Base-by-base conservation (phyloP, 306 rosid genomes). In the Morella rubra region DNA sequence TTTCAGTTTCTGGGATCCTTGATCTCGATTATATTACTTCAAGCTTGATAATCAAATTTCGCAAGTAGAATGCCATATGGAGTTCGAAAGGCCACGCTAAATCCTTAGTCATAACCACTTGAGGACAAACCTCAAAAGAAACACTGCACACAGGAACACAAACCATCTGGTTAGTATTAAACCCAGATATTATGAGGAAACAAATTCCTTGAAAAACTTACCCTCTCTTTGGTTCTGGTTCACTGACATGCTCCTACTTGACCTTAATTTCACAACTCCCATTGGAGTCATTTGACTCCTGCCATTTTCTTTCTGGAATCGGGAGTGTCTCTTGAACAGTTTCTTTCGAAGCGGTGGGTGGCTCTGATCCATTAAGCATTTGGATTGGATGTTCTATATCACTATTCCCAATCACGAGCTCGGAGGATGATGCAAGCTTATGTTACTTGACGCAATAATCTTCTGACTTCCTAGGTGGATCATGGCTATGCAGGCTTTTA, bases 401-500 rank as follows among this genome's bases (percentile, higher is more conserved):
- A 47, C 75, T 84, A 65, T 79, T 85, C n/a, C 74, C 83, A 41
- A 85, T 79, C 74, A 83, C 83, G 68, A 86, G 89, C 77, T 85
- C 85, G 64, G 73, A 76, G 49, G 87, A 78, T 40, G 86, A 49
- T 44, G 76, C 75, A 15, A 70, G 18, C 87, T 84, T 89, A 49
- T 78, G 82, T 83, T 87, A 90, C 87, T 85, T 90, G 5, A 66
- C 51, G 76, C 79, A 81, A 77, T 69, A 84, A 78, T n/a, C n/a
- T n/a, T n/a, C n/a, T n/a, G 72, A 77, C 82, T 82, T 94, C 84
- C 73, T 74, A 7, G 91, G 97, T 58, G 98, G 96, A 52, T 90
- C 97, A 53, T 94, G 98, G 45, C 83, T 86, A 81, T 94, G 98
- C 58, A 85, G 91, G 83, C 95, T 90, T 84, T 83, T 89, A 85